Evolutionary conservation across 306 rosid species (phyloP), one percentile per base, ranked within the genome.

Genomic region (Trifolium repens): DNA sequence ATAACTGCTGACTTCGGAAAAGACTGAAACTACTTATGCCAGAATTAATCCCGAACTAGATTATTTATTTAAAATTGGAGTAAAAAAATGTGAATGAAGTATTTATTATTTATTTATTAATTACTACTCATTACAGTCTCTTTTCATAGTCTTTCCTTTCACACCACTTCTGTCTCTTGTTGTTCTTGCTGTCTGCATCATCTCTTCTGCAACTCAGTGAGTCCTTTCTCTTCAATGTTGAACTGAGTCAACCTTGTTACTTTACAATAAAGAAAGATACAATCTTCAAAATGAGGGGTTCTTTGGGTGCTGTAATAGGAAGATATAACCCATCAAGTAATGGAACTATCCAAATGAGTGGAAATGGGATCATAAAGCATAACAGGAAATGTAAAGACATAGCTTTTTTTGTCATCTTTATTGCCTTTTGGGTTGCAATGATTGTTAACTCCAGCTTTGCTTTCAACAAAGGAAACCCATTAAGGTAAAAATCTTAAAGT

Each of bases 401-500:
- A 67, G 75, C 76, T 26, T 79, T 90, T 79, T 89, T 94, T 30
- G 81, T 92, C 44, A 81, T 92, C 80, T 94, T 94, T 42, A 75
- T 85, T n/a, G 96, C 96, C 7, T 92, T 94, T 87, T 94, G 97
- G 98, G 78, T 94, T 43, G 89, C 91, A 24, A 88, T 94, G 96
- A 92, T 94, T 81, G 98, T 94, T n/a, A 94, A 94, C 88, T 94
- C 99, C 50, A 94, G 99, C 93, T 92, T 94, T 78, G 99, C 90
- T 60, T 94, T 94, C 85, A 89, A 87, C 84, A 83, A 87, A 83
- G 99, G 99, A 63, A 90, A 90, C 83, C 99, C 98, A 15, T 84
- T 82, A 62, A 92, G 99, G 99, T 90, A 72, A 62, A 60, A 78
- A 17, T 8, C 80, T 69, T 70, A 39, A 60, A 53, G 74, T 61